Evolutionary conservation across 176 grass and related monocot genomes (phyloP).

Genomic region (Thalia dealbata): DNA sequence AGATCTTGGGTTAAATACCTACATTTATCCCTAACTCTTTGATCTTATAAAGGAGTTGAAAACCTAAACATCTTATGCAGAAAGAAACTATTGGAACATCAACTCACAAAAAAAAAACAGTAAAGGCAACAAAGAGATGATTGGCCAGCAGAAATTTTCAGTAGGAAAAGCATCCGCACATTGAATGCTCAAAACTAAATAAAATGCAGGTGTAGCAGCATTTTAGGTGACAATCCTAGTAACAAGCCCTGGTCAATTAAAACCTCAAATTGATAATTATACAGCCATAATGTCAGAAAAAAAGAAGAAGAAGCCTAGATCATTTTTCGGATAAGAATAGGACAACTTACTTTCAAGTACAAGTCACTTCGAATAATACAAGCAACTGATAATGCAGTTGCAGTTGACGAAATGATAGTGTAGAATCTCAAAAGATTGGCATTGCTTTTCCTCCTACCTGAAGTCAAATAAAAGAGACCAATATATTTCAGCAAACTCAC

Average conservation of each 20-base stretch:
- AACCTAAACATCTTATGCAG: too few species aligned
- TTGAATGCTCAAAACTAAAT: too few species aligned
- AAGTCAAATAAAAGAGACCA: constrained; percentile 14
- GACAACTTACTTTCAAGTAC: constrained; percentile 35
- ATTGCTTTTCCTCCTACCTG: constrained; percentile 55
- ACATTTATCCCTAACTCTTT: too few species aligned
- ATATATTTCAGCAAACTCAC: background rate
- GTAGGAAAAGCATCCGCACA: too few species aligned
- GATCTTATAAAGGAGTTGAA: too few species aligned
- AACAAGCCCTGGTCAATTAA: constrained; percentile 2
- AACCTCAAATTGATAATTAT: background rate
- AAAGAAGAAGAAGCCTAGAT: background rate
- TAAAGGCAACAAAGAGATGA: too few species aligned
- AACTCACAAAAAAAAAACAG: too few species aligned
- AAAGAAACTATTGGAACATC: too few species aligned
- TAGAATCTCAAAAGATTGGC: constrained; percentile 49
- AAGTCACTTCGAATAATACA: constrained; percentile 54
- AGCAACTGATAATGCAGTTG: constrained; percentile 45
- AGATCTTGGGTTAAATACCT: too few species aligned
- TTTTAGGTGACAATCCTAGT: constrained; percentile 1
- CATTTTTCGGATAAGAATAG: background rate
- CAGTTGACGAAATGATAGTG: constrained; percentile 62
- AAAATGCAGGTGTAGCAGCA: too few species aligned
- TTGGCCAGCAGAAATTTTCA: too few species aligned
- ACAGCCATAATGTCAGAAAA: too few species aligned